phyloP scores from a whole-genome alignment of 192 early-diverging fungal genomes.

The Linnemannia hyalina region DNA sequence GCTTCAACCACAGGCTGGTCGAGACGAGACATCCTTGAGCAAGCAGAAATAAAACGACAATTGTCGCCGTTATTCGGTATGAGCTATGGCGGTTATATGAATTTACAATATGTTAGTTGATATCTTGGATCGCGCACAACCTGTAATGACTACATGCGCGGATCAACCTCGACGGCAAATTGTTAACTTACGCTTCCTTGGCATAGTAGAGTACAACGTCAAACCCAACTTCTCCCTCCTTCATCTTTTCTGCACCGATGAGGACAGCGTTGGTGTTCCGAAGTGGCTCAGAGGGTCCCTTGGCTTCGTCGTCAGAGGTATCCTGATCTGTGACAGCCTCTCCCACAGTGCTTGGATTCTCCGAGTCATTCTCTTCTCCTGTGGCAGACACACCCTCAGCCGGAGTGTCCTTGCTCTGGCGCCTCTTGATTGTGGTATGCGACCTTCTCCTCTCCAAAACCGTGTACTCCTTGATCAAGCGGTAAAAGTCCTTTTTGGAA shows the following conservation, averaged over 20 bases:
- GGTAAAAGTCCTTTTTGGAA: slow-evolving; percentile 53
- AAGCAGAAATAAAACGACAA: slow-evolving; percentile 60
- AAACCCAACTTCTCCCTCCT: slow-evolving; percentile 18
- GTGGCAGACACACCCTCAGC: neutral
- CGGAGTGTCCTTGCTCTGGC: neutral
- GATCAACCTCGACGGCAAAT: neutral
- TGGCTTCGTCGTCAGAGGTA: neutral
- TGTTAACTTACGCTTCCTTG: slow-evolving; percentile 24
- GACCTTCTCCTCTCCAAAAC: slow-evolving; percentile 16
- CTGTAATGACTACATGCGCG: neutral
- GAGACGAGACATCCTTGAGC: slow-evolving; percentile 61
- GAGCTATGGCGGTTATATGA: neutral
- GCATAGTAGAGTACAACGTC: slow-evolving; percentile 43
- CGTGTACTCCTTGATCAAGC: slow-evolving; percentile 52
- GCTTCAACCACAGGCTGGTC: slow-evolving; percentile 71
- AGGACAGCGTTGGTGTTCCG: slow-evolving; percentile 50
- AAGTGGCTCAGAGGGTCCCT: neutral
- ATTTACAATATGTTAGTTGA: neutral
- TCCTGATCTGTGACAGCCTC: neutral
- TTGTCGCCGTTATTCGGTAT: slow-evolving; percentile 56
- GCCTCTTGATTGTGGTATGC: neutral
- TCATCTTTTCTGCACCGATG: slow-evolving; percentile 17
- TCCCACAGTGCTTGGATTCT: neutral
- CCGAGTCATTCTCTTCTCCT: neutral
- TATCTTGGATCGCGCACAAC: too few relatives aligned